phyloP scores from a whole-genome alignment of 441 rosid species.

The Jatropha podagrica region DNA sequence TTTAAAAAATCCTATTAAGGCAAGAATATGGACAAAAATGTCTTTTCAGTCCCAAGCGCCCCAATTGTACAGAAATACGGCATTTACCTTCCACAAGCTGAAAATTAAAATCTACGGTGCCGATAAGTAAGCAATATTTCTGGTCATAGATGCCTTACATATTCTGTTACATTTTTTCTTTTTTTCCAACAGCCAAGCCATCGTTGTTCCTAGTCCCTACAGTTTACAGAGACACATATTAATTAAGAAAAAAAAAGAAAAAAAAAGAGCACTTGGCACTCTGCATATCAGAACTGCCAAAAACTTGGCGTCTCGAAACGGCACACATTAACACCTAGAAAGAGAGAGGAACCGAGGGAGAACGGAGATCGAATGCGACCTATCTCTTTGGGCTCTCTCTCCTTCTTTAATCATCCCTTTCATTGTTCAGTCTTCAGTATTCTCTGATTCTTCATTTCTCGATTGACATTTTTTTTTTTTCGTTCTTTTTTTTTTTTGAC shows the following conservation, averaged over 20 bases:
- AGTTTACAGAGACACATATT: background rate
- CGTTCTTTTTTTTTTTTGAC: background rate
- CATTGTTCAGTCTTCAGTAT: background rate
- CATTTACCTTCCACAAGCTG: background rate
- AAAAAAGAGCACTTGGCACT: slow-evolving; percentile 10
- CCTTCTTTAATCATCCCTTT: background rate
- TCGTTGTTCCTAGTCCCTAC: background rate
- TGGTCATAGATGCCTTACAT: slow-evolving; percentile 22
- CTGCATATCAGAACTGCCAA: slow-evolving; percentile 6
- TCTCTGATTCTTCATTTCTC: slow-evolving; percentile 12
- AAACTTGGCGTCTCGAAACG: slow-evolving; percentile 23
- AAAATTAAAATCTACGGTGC: background rate
- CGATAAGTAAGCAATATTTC: slow-evolving; percentile 13
- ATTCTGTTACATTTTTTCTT: background rate
- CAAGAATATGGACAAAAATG: background rate
- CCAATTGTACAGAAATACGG: background rate
- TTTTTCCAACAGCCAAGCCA: too few species aligned
- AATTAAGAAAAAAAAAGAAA: background rate
- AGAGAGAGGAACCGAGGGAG: too few species aligned
- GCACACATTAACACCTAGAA: background rate
- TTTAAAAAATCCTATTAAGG: background rate
- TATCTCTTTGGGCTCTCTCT: background rate
- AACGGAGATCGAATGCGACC: slow-evolving; percentile 29
- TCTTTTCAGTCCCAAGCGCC: background rate
- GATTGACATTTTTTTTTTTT: slow-evolving; percentile 18